Evolutionary conservation across 2,329 filamentous ascomycete genomes (phyloP).

Genomic region (Trichoderma polysporum): DNA sequence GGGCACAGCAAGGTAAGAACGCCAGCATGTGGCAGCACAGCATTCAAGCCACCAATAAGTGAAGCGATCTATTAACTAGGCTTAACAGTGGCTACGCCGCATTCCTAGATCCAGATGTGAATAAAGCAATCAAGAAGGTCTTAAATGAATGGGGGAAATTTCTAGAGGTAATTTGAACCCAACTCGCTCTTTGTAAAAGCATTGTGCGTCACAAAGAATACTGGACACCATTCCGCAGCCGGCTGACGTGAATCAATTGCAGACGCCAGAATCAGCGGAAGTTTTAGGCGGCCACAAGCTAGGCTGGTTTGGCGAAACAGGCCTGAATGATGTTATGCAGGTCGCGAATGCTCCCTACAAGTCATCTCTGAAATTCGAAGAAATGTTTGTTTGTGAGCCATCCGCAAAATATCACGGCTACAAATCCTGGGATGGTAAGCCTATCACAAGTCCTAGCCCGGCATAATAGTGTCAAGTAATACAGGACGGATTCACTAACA

Average conservation of each 20-base stretch:
- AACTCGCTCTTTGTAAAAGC: background rate
- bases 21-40: background rate
- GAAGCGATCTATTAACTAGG: background rate
- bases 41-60: background rate
- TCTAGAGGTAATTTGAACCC: slow-evolving; percentile 39
- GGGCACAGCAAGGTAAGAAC: slow-evolving; percentile 49
- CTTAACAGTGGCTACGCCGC: slow-evolving; percentile 48
- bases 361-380: slow-evolving; percentile 51
- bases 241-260: background rate
- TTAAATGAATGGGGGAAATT: slow-evolving; percentile 59
- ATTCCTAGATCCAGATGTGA: slow-evolving; percentile 56
- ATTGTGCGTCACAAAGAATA: background rate
- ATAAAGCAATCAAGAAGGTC: slow-evolving; percentile 53
- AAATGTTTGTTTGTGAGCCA: slow-evolving; percentile 62
- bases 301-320: slow-evolving; percentile 58
- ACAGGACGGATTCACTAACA: background rate
- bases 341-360: slow-evolving; percentile 49
- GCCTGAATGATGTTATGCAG: slow-evolving; percentile 47
- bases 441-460: accelerated
- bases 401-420: slow-evolving; percentile 56
- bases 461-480: background rate
- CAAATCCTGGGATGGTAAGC: slow-evolving; percentile 62
- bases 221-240: too few relatives aligned
- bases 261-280: slow-evolving; percentile 53
- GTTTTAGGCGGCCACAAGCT: slow-evolving; percentile 45